Percentiles rank a stretch among this genome's conserved stretches.
Evolutionary conservation across 2,329 filamentous ascomycete genomes (phyloP).

Genomic region (Akanthomyces uredinophilus): DNA sequence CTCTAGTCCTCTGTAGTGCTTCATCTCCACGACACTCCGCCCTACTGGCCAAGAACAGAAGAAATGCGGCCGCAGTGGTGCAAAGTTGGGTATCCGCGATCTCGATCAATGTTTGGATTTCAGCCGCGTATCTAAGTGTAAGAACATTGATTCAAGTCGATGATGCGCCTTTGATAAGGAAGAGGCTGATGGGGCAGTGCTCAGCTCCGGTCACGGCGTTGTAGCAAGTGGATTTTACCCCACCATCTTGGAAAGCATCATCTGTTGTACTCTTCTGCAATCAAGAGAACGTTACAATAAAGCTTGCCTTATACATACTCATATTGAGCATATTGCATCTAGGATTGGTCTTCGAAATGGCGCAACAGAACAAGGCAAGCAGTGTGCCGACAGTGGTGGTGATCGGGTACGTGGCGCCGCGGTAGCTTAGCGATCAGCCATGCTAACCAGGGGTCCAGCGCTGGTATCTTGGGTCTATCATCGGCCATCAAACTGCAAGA

Average conservation of each 20-base stretch:
- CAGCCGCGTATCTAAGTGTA: too few relatives aligned
- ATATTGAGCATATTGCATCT: background rate
- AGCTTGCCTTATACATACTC: background rate
- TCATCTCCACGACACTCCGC: too few relatives aligned
- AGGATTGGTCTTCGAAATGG: background rate
- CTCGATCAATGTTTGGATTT: background rate
- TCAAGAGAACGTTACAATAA: background rate
- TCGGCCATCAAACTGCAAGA: conserved; percentile 41
- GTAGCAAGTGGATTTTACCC: background rate
- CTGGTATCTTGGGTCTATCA: conserved; percentile 49
- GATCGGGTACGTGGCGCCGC: conserved; percentile 10
- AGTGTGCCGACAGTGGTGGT: conserved; percentile 12
- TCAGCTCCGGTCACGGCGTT: conserved; percentile 2
- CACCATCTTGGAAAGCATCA: background rate
- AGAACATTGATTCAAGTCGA: too few relatives aligned
- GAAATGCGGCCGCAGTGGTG: too few relatives aligned
- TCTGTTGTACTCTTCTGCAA: background rate
- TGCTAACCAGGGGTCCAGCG: conserved; percentile 30
- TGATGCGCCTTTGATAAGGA: too few relatives aligned
- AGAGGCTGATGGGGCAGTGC: conserved; percentile 1
- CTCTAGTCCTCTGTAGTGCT: too few relatives aligned
- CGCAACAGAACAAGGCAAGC: background rate
- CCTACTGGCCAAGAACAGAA: too few relatives aligned
- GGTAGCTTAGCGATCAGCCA: background rate
- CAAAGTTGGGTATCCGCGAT: too few relatives aligned